Conservation (phyloP, 2,329 filamentous ascomycete genomes). For the Dactylella cylindrospora region DNA sequence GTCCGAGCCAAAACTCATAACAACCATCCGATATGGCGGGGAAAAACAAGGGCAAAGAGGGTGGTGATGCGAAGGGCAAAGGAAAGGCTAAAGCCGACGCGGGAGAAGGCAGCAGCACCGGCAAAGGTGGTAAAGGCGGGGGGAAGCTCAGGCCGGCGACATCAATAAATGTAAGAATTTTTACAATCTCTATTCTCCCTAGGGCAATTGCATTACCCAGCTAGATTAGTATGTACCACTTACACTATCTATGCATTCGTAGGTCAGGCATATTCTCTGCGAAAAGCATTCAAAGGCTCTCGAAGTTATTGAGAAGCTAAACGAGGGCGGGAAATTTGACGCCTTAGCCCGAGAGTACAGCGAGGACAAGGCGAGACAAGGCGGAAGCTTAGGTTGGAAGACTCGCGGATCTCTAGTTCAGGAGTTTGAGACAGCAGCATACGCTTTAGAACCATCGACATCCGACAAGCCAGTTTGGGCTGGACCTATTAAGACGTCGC, state of each 20-base stretch:
- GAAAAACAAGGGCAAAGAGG: constrained; percentile 42
- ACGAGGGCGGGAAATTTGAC: constrained; percentile 48
- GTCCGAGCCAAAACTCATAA: background rate
- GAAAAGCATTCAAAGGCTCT: constrained; percentile 48
- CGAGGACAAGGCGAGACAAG: constrained; percentile 48
- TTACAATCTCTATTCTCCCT: background rate
- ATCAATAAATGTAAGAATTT: constrained; percentile 45
- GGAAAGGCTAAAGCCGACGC: constrained; percentile 42
- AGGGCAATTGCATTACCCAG: background rate
- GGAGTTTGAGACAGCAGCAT: constrained; percentile 48
- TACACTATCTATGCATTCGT: background rate
- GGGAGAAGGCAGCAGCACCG: constrained; percentile 41
- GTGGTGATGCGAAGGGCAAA: constrained; percentile 39
- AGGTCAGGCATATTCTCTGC: constrained; percentile 48
- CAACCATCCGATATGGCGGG: constrained; percentile 25
- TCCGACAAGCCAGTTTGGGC: constrained; percentile 48
- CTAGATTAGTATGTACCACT: too few species aligned
- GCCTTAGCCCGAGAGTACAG: constrained; percentile 47
- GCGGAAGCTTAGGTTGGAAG: constrained; percentile 48
- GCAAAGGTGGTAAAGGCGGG: constrained; percentile 28
- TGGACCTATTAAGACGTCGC: constrained; percentile 47
- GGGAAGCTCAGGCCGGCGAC: constrained; percentile 47
- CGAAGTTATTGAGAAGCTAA: constrained; percentile 46
- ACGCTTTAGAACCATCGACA: constrained; percentile 46
- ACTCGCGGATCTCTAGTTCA: constrained; percentile 46